Conservation (phyloP, 2,329 filamentous ascomycete genomes). For the Aspergillaceae sp. region DNA sequence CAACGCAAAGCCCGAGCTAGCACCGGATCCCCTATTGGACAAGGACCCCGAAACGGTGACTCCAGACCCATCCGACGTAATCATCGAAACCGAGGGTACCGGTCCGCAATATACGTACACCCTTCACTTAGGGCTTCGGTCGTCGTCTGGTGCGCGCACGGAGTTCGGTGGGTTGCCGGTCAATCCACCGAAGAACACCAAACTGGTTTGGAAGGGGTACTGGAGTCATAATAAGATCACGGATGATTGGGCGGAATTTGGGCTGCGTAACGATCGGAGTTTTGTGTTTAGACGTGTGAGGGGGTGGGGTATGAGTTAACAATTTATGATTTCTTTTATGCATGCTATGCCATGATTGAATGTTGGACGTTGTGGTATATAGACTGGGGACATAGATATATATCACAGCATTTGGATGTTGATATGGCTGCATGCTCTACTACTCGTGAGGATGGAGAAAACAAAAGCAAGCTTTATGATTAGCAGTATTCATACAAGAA, state of each 20-base stretch:
- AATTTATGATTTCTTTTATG: slow-evolving; percentile 7
- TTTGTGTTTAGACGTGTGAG: slow-evolving; percentile 56
- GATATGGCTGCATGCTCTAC: too few relatives aligned
- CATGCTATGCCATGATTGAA: too few relatives aligned
- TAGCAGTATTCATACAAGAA: too few relatives aligned
- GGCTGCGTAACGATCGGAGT: slow-evolving; percentile 51
- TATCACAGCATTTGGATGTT: neutral
- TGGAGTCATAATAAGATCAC: slow-evolving; percentile 86
- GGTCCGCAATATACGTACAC: slow-evolving; percentile 72
- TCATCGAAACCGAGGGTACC: slow-evolving; percentile 80
- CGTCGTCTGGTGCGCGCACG: slow-evolving; percentile 11
- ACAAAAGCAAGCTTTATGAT: too few relatives aligned
- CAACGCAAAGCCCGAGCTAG: slow-evolving; percentile 27
- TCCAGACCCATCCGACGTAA: slow-evolving; percentile 50
- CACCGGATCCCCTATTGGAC: slow-evolving; percentile 7
- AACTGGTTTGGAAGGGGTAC: slow-evolving; percentile 78
- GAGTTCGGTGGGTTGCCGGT: slow-evolving; percentile 23
- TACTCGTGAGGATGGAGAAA: too few relatives aligned
- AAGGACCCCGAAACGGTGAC: slow-evolving; percentile 10
- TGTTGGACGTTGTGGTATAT: too few relatives aligned
- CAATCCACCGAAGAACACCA: slow-evolving; percentile 64
- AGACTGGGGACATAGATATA: neutral
- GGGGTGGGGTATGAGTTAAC: slow-evolving; percentile 44
- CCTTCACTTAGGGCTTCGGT: slow-evolving; percentile 65
- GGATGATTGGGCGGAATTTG: slow-evolving; percentile 83